Base-by-base conservation (phyloP, 345 rosid genomes). In the Camelina neglecta region DNA sequence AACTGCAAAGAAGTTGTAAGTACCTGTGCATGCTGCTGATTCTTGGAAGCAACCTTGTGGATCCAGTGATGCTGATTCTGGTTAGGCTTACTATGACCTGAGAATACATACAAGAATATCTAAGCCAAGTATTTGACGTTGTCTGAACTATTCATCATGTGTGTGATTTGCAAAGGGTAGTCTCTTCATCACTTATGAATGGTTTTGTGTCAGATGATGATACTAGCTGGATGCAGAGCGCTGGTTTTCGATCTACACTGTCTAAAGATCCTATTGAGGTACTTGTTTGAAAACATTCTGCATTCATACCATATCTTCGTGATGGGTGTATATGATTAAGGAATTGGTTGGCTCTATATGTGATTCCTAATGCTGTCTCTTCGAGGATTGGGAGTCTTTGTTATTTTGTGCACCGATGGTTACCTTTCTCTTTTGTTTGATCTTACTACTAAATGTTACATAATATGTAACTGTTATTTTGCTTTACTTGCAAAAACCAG, bases 221-320 rank as follows among this genome's bases (percentile, higher is more conserved):
- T 75, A 50, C 71, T 67, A 51, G 38, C 55, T 85, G 79, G 57
- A 38, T 60, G 69, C 71, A 58, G 7, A 75, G 44, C 53, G 73
- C 78, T 21, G 63, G 57, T 79, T 79, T 75, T 57, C 63, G 48
- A 11, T 61, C 62, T 76, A 48, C 65, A 0, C 71, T 73, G 39
- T 78, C 73, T 59, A 71, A 71, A 60, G 18, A 66, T 72, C 41
- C 67, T 49, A 54, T 59, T 74, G 81, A 60, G 82, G 92, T 85
- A 63, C 49, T 72, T 74, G 11, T 56, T 49, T 73, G 38, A 11
- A 24, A 10, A 36, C 45, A 21, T 7, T 56, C 48, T 60, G 47
- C 24, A 20, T 13, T 21, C 72, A 38, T 21, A 67, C 31, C 29
- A 36, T 38, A 21, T 39, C n/a, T 74, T 8, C 39, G 7, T 33